A percentile compares a stretch with the other conserved stretches of the same genome.
These are phyloP conservation scores for Scedosporium minutisporum DNA, from an alignment of 2,329 filamentous ascomycete species.

Conservation along the genomic window DNA sequence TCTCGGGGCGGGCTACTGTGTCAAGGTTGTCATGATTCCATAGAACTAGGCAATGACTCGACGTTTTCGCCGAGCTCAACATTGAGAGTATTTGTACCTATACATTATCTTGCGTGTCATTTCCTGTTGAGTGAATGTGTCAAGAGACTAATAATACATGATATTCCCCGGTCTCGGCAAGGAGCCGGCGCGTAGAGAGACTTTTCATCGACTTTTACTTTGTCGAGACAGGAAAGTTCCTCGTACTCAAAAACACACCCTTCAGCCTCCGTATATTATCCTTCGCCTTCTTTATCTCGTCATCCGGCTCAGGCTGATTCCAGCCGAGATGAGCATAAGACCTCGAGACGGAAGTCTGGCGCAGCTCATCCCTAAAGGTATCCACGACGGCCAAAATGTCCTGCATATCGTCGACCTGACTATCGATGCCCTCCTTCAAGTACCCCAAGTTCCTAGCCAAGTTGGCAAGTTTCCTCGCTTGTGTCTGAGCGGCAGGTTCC, in stretches of 20 bases:
- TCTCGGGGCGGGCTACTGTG: no score
- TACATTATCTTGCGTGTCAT: no score
- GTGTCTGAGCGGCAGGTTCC: constrained; percentile 23
- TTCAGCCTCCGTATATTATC: constrained; percentile 71
- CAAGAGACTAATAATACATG: no score
- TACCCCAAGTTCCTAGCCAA: constrained; percentile 33
- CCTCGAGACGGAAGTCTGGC: constrained; percentile 35
- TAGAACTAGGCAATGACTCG: no score
- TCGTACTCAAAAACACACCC: constrained; percentile 64
- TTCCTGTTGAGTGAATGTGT: no score
- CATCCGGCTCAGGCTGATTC: constrained; percentile 45
- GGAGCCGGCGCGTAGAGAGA: no score
- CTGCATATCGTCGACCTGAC: constrained; percentile 37
- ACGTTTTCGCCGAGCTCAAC: no score
- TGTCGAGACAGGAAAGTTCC: constrained; percentile 54
- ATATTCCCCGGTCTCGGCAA: no score
- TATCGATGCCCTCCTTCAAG: constrained; percentile 31
- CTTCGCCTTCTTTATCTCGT: constrained; percentile 65
- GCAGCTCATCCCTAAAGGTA: constrained; percentile 56
- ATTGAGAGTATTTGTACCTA: no score
- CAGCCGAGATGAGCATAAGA: constrained; percentile 14
- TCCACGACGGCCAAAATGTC: constrained; percentile 44
- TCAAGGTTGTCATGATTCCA: no score
- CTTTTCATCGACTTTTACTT: constrained; percentile 11
- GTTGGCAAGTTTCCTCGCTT: constrained; percentile 30